These are phyloP conservation scores for Mycena sanguinolenta DNA, from an alignment of 768 basidiomycete species.

Conservation along the genomic window DNA sequence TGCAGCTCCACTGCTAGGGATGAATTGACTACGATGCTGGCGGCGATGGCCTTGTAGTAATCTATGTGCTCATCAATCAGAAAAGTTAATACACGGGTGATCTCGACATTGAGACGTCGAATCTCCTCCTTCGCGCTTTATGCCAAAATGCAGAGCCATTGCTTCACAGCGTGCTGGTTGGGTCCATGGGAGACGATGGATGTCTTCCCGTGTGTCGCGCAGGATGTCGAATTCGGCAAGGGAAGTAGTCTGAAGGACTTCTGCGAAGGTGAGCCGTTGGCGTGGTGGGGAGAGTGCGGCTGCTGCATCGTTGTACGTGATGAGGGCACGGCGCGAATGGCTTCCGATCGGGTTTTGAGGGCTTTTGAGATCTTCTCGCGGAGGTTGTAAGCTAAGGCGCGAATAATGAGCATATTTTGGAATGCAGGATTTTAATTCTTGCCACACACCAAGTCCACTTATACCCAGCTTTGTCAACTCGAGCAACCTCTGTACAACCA, in stretches of 20 bases:
- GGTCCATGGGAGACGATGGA: constrained; percentile 2
- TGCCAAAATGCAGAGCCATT: not conserved
- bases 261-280: not conserved
- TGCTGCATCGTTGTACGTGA: not conserved
- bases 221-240: constrained; percentile 3
- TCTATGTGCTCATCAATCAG: constrained; percentile 4
- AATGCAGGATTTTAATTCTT: too few relatives aligned
- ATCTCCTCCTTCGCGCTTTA: constrained; percentile 3
- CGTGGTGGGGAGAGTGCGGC: not conserved
- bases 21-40: not conserved
- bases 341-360: not conserved
- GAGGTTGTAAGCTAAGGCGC: constrained; percentile 21
- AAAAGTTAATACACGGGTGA: not conserved
- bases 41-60: constrained; percentile 1
- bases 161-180: not conserved
- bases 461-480: constrained; percentile 27
- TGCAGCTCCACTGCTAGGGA: not conserved
- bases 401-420: too few relatives aligned
- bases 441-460: too few relatives aligned
- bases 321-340: not conserved
- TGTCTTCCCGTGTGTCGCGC: not conserved
- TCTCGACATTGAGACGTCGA: constrained; percentile 4
- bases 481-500: constrained; percentile 16
- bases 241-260: not conserved
- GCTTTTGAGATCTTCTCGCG: not conserved